Evolutionary conservation across 129 eudicot species (phyloP), one percentile per base, ranked within the genome.

Genomic region (Lactuca saligna): DNA sequence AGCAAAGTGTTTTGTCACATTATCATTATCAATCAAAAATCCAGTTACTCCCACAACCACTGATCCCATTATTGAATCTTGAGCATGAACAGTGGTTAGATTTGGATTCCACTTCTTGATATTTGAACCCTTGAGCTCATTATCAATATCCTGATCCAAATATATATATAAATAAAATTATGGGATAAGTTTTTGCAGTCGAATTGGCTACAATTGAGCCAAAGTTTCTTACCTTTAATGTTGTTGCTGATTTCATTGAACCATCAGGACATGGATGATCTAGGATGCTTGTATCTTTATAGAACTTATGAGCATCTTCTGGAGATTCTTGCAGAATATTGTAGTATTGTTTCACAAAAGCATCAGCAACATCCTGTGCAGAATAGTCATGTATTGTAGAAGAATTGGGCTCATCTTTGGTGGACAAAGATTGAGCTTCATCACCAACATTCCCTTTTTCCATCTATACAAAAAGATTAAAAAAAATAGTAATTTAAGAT

Each of bases 1-100:
- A 16, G 81, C 50, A 62, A 80, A 80, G 54, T 65, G 31, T 72
- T 56, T 80, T 9, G 59, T 11, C 54, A 70, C 61, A 7, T 71
- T 31, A 59, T 75, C 75, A 9, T 32, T 65, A 10, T 63, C 81
- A 33, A 69, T 80, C 62, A 75, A 54, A 9, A 3, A 65, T 39
- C 84, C 84, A 3, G 71, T 75, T 31, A 80, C 71, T 33, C 74
- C 81, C 1, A 65, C 74, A 17, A 80, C 14, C 13, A 80, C 84
- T 0, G 80, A 72, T 5, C 55, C 70, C 80, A 69, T 53, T 13
- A 75, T 2, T 2, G 84, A 69, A 13, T 70, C 80, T 72, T 80
- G 84, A 48, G 84, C 84, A 65, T 80, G 63, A 41, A 80, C 54
- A 8, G 54, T 65, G 12, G 6, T 33, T 10, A 75, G 20, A 77